phyloP scores from a whole-genome alignment of 73 alveolate species.

The Effrenium voratum region DNA sequence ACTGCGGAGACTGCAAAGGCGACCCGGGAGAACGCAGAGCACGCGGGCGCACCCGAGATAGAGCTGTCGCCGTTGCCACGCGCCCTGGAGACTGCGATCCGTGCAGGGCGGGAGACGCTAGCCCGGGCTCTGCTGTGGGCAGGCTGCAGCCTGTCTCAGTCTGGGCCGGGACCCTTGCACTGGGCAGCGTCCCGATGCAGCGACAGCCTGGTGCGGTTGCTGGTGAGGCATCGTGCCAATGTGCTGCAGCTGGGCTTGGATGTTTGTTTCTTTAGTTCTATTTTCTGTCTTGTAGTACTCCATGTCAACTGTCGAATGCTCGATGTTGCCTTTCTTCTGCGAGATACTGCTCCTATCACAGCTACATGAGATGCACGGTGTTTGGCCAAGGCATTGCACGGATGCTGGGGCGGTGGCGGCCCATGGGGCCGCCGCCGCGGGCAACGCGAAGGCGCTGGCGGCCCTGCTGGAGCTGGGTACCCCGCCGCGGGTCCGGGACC shows the following conservation, averaged over 20 bases:
- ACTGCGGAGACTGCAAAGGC: not conserved
- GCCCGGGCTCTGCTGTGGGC: conserved; percentile 65
- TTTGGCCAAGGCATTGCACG: conserved; percentile 49
- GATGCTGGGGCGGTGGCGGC: conserved; percentile 59
- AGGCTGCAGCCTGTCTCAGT: conserved; percentile 20
- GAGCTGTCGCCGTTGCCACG: not conserved
- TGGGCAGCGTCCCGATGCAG: conserved; percentile 80
- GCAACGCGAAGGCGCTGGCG: conserved; percentile 28
- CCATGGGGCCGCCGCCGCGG: conserved; percentile 80
- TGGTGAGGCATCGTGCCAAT: conserved; percentile 26
- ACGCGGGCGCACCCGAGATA: not conserved
- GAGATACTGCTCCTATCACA: no score
- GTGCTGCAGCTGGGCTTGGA: conserved; percentile 33
- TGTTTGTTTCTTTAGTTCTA: not conserved
- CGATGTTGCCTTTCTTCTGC: no score
- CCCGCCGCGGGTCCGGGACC: conserved; percentile 57
- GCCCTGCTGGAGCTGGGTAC: conserved; percentile 37
- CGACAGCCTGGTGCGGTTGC: conserved; percentile 16
- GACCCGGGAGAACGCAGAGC: not conserved
- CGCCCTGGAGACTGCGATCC: conserved; percentile 50
- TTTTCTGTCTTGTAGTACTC: not conserved
- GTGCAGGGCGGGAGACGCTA: conserved; percentile 45
- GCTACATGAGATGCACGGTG: not conserved
- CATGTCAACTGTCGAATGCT: no score
- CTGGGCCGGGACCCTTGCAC: conserved; percentile 66